Evolutionary conservation across 371 early-diverging fungal species (phyloP), one percentile per base, ranked within the genome.

Genomic region (Thermomucor indicae-seudaticae): DNA sequence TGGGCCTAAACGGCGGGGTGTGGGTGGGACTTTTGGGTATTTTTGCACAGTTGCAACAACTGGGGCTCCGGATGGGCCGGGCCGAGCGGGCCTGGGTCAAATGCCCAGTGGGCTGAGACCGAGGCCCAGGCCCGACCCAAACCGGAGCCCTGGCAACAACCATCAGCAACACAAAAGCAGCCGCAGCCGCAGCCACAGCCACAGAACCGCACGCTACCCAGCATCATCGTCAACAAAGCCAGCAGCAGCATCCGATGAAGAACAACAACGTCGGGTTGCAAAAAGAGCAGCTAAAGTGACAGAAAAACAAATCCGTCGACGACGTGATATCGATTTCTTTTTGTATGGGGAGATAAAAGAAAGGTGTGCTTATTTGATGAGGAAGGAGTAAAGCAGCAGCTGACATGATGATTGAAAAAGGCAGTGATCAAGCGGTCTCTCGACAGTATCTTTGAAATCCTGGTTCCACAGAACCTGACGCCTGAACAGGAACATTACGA

Each of bases 401-500:
- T 47, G 22, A 8, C 22, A 8, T 25, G 12, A 27, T 49, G 12
- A 17, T 7, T n/a, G 12, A 17, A 39, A 1, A 61, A 72, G 73
- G 67, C 65, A 39, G 29, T 62, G 14, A 64, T 72, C 41, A 65
- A 66, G 24, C 51, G 57, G 27, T 64, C 62, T 27, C 69, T 69
- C 37, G 65, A 73, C 42, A 70, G 73, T n/a, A 43, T 54, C 4
- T 66, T 63, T 28, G 73, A 73, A 51, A 73, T 73, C n/a, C 52
- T 69, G 34, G 65, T 73, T 12, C 73, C 70, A 39, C 73, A 73
- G 49, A 62, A 49, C 49, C 44, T 73, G 40, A 73, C 73, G n/a
- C 50, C 64, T 41, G 73, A 73, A 51, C 67, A 73, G 56, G 57
- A 73, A 32, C 62, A 67, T 22, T 73, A 73, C 46, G 64, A 73